These are phyloP conservation scores for Nemania abortiva DNA, from an alignment of 2,329 filamentous ascomycete species.

Conservation along the genomic window DNA sequence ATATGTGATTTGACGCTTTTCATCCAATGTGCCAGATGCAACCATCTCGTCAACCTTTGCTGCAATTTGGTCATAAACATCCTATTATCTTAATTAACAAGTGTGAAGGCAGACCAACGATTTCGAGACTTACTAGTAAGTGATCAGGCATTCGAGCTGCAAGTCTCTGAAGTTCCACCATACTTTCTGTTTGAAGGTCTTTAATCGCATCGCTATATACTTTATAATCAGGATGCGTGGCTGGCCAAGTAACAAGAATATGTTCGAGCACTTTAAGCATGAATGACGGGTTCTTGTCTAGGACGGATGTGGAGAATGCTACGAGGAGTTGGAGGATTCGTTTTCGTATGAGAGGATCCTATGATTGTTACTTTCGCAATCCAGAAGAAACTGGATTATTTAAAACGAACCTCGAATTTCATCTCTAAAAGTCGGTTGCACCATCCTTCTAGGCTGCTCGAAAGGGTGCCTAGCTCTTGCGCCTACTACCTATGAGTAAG, in stretches of 20 bases:
- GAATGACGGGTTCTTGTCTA: slow-evolving; percentile 82
- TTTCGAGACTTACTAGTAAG: slow-evolving; percentile 70
- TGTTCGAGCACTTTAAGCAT: slow-evolving; percentile 92
- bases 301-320: slow-evolving; percentile 83
- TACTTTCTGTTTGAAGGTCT: slow-evolving; percentile 85
- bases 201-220: slow-evolving; percentile 90
- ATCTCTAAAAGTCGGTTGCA: slow-evolving; percentile 77
- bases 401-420: slow-evolving; percentile 69
- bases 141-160: slow-evolving; percentile 93
- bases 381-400: not conserved
- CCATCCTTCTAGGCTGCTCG: slow-evolving; percentile 77
- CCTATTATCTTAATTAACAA: slow-evolving; percentile 57
- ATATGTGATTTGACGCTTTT: slow-evolving; percentile 86
- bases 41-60: slow-evolving; percentile 84
- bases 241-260: slow-evolving; percentile 85
- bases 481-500: slow-evolving; percentile 50
- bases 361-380: slow-evolving; percentile 39
- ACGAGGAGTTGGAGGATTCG: slow-evolving; percentile 85
- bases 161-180: slow-evolving; percentile 87
- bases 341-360: slow-evolving; percentile 86
- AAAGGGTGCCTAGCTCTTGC: slow-evolving; percentile 68
- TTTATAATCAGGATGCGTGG: slow-evolving; percentile 75
- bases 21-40: slow-evolving; percentile 77
- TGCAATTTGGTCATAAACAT: slow-evolving; percentile 89
- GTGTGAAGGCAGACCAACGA: not conserved